phyloP scores from a whole-genome alignment of 805 yeast species.

The Vanderwaltozyma verrucispora region DNA sequence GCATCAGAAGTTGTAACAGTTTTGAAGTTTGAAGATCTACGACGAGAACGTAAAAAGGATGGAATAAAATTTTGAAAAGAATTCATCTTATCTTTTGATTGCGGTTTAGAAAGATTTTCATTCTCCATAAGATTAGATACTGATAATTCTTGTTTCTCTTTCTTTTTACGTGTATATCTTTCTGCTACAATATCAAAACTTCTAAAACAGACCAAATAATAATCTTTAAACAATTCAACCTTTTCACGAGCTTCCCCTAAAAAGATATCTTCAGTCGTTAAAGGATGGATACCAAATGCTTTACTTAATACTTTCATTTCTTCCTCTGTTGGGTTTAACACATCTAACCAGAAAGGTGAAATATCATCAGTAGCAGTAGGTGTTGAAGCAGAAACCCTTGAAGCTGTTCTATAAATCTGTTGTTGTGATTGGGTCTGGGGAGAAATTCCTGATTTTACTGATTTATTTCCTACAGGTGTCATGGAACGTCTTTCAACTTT shows the following conservation, averaged over 20 bases:
- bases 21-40: constrained; percentile 1
- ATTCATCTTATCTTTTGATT: constrained; percentile 3
- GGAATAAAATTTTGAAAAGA: neutral
- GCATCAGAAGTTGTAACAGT: constrained; percentile 2
- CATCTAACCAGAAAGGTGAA: constrained; percentile 88
- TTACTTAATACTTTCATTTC: constrained; percentile 89
- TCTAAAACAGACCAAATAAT: constrained; percentile 85
- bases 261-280: constrained; percentile 91
- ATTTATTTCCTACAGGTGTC: neutral
- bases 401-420: constrained; percentile 5
- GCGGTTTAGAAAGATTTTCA: neutral
- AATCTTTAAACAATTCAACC: constrained; percentile 83
- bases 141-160: constrained; percentile 27
- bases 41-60: neutral
- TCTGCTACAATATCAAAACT: constrained; percentile 75
- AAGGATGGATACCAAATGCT: constrained; percentile 90
- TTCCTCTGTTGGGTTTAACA: constrained; percentile 87
- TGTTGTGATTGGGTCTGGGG: constrained; percentile 6
- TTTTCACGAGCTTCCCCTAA: constrained; percentile 92
- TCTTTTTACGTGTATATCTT: constrained; percentile 42
- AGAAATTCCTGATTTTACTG: neutral
- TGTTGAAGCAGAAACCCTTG: neutral
- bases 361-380: constrained; percentile 25
- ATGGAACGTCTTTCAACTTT: constrained; percentile 1
- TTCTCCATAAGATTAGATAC: neutral